Evolutionary conservation across 768 basidiomycete genomes (phyloP).

Genomic region (Lepiota venenata): DNA sequence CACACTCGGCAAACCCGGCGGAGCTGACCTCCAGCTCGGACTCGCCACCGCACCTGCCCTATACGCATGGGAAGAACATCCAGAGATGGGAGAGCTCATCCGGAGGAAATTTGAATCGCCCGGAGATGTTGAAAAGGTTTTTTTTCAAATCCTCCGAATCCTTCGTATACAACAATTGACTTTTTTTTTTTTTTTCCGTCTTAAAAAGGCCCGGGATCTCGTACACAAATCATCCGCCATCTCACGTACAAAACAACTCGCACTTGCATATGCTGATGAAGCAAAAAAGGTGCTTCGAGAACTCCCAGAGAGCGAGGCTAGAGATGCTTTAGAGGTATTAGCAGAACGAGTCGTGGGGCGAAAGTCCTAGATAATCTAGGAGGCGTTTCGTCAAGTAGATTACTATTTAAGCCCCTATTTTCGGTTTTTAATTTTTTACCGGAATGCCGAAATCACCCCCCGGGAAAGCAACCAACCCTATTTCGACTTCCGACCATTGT

Average conservation of each 20-base stretch:
- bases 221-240: constrained; percentile 79
- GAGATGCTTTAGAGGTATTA: constrained; percentile 68
- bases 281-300: constrained; percentile 68
- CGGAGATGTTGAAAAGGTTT: constrained; percentile 85
- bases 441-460: too few species aligned
- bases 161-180: too few species aligned
- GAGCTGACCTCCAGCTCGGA: constrained; percentile 79
- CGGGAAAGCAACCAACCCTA: too few species aligned
- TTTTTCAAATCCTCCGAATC: too few species aligned
- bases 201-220: constrained; percentile 75
- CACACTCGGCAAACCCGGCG: constrained; percentile 87
- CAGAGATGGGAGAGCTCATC: constrained; percentile 85
- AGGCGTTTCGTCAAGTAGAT: too few species aligned
- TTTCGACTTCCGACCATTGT: too few species aligned
- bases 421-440: too few species aligned
- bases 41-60: constrained; percentile 92
- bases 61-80: constrained; percentile 93
- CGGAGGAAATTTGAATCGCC: constrained; percentile 73
- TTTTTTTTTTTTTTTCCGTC: background rate
- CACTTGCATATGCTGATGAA: constrained; percentile 71
- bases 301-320: constrained; percentile 84
- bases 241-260: constrained; percentile 76
- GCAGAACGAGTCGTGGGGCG: constrained; percentile 70
- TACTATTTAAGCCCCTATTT: too few species aligned
- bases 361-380: constrained; percentile 24